Evolutionary conservation across 164 flowering plant genomes (phyloP).

Genomic region (Tetracentron sinense): DNA sequence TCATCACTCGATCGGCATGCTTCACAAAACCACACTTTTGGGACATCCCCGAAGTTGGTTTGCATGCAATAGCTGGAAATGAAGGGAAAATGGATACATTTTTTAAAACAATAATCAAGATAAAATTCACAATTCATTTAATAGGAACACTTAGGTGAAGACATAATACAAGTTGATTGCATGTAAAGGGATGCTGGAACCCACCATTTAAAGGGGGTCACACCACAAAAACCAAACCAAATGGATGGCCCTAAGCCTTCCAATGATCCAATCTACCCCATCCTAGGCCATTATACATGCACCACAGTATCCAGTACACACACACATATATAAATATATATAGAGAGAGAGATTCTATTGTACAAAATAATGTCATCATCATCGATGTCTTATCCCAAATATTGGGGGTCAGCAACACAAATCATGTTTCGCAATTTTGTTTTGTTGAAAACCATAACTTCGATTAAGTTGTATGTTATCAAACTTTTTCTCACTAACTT

Average conservation of each 20-base stretch:
- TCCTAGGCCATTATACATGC: too few relatives aligned
- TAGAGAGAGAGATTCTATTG: too few relatives aligned
- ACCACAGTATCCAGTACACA: too few relatives aligned
- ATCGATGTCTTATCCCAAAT: too few relatives aligned
- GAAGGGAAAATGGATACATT: neutral
- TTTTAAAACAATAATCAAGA: neutral
- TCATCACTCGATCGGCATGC: slow-evolving; percentile 9
- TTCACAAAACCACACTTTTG: slow-evolving; percentile 30
- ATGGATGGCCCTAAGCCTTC: neutral
- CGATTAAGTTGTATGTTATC: too few relatives aligned
- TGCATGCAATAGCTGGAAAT: slow-evolving; percentile 36
- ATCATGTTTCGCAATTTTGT: too few relatives aligned
- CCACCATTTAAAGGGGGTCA: neutral
- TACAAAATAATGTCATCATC: too few relatives aligned
- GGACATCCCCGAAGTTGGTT: neutral
- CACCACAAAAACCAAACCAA: neutral
- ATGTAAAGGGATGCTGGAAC: neutral
- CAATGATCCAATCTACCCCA: neutral
- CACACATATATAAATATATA: too few relatives aligned
- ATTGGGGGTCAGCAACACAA: too few relatives aligned
- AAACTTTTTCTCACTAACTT: too few relatives aligned
- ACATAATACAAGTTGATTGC: neutral
- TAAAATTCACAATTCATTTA: neutral
- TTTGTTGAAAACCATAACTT: too few relatives aligned
- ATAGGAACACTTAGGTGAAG: neutral